Evolutionary conservation across 192 early-diverging fungal genomes (phyloP), one percentile per base, ranked within the genome.

Genomic region (Umbelopsis isabellina): DNA sequence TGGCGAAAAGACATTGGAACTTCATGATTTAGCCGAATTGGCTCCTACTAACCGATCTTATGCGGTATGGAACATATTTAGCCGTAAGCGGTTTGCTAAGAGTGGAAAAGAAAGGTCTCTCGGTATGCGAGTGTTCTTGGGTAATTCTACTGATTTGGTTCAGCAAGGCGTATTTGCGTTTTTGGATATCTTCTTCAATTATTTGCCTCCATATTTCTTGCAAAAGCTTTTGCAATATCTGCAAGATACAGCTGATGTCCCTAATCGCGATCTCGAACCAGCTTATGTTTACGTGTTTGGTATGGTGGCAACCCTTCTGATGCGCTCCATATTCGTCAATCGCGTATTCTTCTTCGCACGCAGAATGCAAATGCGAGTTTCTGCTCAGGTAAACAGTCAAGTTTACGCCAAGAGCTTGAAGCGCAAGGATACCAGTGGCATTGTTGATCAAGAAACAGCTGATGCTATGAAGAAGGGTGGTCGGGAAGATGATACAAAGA

Each of bases 251-350:
- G 68, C 76, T 10, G 46, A 76, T 6, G 21, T 48, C 9, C 44
- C 73, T 3, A 37, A 65, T 23, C 52, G 69, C 15, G 75, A 81
- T 35, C 66, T 67, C 4, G 77, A 85, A 27, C 33, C 75, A 22
- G 85, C 85, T 8, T 86, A 83, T 46, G 25, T 86, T 10, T 86
- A 85, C 49, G 78, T 85, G 22, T 65, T 81, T 46, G 77, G 80
- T 13, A 82, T 88, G 64, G 79, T 88, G 46, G 25, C 71, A n/a
- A 76, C 71, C 30, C 68, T 72, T 18, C 13, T 78, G 0, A 0
- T 68, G 25, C 80, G 81, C 33, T 83, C 75, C 27, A 77, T 85
- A 12, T 88, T 80, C 71, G 21, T 30, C 1, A 82, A 84, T 6
- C 72, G 84, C 48, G 71, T 83, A 20, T 72, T 86, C 22, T 84